Conservation (phyloP, 1,284 basidiomycete genomes). For the Pulveroboletus sp. region DNA sequence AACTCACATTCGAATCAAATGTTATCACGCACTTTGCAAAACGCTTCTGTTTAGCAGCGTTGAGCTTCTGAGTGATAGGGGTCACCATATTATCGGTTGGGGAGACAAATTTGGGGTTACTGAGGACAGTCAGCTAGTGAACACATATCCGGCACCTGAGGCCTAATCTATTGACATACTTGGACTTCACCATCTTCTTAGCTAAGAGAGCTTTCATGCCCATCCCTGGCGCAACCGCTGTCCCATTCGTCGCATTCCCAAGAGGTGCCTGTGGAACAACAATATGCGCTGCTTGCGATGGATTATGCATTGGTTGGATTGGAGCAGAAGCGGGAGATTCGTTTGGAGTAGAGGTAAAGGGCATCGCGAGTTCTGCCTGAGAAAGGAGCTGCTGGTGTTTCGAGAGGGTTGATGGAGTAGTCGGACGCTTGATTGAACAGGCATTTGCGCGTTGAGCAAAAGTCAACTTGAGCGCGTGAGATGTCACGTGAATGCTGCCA, state of each 20-base stretch:
- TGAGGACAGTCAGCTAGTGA: slow-evolving; percentile 10
- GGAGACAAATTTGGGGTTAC: slow-evolving; percentile 82
- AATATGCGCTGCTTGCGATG: slow-evolving; percentile 75
- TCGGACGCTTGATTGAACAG: neutral
- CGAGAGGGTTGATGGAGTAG: neutral
- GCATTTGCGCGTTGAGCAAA: slow-evolving; percentile 15
- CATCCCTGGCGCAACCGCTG: slow-evolving; percentile 64
- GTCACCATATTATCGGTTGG: slow-evolving; percentile 94
- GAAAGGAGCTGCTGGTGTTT: neutral
- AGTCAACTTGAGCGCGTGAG: slow-evolving; percentile 33
- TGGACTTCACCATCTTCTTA: slow-evolving; percentile 83
- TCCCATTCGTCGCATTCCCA: slow-evolving; percentile 56
- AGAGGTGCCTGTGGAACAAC: slow-evolving; percentile 78
- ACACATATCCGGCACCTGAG: neutral
- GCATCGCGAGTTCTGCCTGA: slow-evolving; percentile 45
- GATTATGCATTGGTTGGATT: slow-evolving; percentile 84
- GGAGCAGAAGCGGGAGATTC: slow-evolving; percentile 61
- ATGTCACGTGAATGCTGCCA: slow-evolving; percentile 26
- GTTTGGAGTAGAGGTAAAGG: slow-evolving; percentile 56
- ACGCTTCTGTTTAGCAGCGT: slow-evolving; percentile 87
- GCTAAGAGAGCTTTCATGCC: slow-evolving; percentile 86
- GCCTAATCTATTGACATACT: slow-evolving; percentile 52
- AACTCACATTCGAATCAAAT: no score
- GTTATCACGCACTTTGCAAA: slow-evolving; percentile 75
- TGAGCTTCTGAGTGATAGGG: slow-evolving; percentile 87